phyloP scores from a whole-genome alignment of 805 yeast species.

The Candida insectalens region DNA sequence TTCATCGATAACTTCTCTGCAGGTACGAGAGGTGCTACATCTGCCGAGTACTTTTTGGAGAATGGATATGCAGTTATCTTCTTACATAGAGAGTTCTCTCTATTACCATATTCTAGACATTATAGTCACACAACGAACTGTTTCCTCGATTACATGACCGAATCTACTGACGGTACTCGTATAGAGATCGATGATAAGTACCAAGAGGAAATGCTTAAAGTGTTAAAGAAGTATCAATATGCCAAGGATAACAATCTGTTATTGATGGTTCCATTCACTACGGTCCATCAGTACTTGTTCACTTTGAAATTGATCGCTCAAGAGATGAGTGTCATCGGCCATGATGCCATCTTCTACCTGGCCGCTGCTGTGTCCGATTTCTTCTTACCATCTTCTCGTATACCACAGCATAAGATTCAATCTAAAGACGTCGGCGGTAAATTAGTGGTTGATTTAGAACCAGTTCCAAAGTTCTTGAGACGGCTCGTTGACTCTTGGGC shows the following conservation, averaged over 20 bases:
- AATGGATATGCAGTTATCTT: slow-evolving; percentile 88
- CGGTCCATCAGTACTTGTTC: slow-evolving; percentile 88
- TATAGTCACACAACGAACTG: slow-evolving; percentile 78
- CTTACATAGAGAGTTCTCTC: slow-evolving; percentile 83
- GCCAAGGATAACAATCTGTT: slow-evolving; percentile 44
- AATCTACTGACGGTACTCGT: slow-evolving; percentile 32
- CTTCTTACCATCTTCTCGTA: slow-evolving; percentile 74
- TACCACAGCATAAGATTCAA: slow-evolving; percentile 94
- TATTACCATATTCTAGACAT: slow-evolving; percentile 87
- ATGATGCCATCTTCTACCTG: slow-evolving; percentile 64
- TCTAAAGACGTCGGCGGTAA: slow-evolving; percentile 64
- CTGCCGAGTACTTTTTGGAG: slow-evolving; percentile 84
- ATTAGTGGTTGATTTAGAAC: slow-evolving; percentile 77
- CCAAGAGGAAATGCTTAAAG: slow-evolving; percentile 50
- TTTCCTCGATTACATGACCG: slow-evolving; percentile 72
- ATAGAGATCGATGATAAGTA: slow-evolving; percentile 55
- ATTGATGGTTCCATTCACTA: slow-evolving; percentile 81
- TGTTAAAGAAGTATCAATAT: slow-evolving; percentile 42
- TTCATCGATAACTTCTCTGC: slow-evolving; percentile 96
- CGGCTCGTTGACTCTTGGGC: slow-evolving; percentile 92
- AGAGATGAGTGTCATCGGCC: slow-evolving; percentile 43
- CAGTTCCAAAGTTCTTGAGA: slow-evolving; percentile 89
- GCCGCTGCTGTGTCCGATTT: slow-evolving; percentile 99
- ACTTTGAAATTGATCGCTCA: slow-evolving; percentile 63
- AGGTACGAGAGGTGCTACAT: slow-evolving; percentile 95